Base-by-base conservation (phyloP, 2,329 filamentous ascomycete genomes). In the Cercospora nicotianae region DNA sequence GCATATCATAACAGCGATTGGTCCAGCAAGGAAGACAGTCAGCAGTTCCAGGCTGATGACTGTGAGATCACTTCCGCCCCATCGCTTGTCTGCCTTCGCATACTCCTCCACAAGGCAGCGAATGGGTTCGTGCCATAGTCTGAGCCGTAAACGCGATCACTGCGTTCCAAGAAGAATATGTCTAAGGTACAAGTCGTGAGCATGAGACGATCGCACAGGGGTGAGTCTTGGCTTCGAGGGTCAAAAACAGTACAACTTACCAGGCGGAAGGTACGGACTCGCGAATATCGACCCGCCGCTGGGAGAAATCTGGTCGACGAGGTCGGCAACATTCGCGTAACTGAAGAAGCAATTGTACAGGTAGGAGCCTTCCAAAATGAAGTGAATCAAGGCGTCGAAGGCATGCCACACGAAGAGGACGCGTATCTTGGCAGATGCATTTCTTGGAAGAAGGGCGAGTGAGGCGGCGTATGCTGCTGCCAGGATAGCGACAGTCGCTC, bases 291-390 rank as follows among this genome's bases (percentile, higher is more conserved):
- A 30, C 13, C 12, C 16, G 28, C 55, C 18, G 53, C 20, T 30
- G 45, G 28, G 20, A 23, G 48, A 64, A n/a, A 45, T 60, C 39
- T 57, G 2, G 18, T 59, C n/a, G 23, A 60, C n/a, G 2, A 65
- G 59, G 12, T 53, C 63, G 18, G 66, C 45, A 45, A 79, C 79
- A 7, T 83, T 79, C 45, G 86, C 77, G 75, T 83, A 88, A 72
- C 85, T 85, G 85, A 93, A 94, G 86, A 98, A 96, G 83, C 92
- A 96, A 82, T 96, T 92, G 85, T 93, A 97, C 26, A 97, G 88
- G 80, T 93, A 98, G 75, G 89, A 90, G 64, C 93, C 94, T 82
- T 98, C 94, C 78, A 98, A 91, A 78, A 93, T 84, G 80, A 96
- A 88, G 83, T 99, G 95, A 76, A 94, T 94, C 53, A 97, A 86